Evolutionary conservation across 345 rosid species (phyloP).

Genomic region (Citrus trifoliata): DNA sequence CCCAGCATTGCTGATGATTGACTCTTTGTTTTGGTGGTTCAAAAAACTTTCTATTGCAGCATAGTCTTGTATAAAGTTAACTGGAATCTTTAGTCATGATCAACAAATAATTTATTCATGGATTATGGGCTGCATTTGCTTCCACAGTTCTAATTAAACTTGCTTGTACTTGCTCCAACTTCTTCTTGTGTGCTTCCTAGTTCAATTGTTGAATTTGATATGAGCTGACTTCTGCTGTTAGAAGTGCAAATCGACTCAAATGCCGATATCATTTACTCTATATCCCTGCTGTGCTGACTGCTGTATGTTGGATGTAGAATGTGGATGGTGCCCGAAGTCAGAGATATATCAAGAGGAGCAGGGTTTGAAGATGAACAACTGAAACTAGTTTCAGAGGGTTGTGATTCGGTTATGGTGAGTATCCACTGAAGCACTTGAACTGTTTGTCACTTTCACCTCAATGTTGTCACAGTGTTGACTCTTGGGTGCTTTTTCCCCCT

Average conservation of each 20-base stretch:
- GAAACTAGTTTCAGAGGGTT: conserved; percentile 65
- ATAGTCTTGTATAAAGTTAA: neutral
- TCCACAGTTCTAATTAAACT: neutral
- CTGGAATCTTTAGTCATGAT: neutral
- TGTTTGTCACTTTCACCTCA: neutral
- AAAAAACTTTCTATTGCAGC: neutral
- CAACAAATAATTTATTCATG: neutral
- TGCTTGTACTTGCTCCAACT: neutral
- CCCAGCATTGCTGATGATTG: neutral
- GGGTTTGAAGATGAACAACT: conserved; percentile 44
- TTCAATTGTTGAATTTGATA: neutral
- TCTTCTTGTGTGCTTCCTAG: neutral
- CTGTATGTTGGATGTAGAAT: conserved; percentile 42
- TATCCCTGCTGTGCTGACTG: conserved; percentile 14
- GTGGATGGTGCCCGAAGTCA: conserved; percentile 81
- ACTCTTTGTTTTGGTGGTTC: neutral
- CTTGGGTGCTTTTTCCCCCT: neutral
- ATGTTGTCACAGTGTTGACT: conserved; percentile 11
- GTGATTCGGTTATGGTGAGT: conserved; percentile 64
- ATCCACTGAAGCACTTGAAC: neutral
- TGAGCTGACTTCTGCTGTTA: neutral
- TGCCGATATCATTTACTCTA: neutral
- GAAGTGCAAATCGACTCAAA: neutral
- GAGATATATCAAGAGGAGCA: conserved; percentile 35
- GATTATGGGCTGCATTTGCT: conserved; percentile 1